These are phyloP conservation scores for Alectoria sarmentosa DNA, from an alignment of 495 filamentous ascomycete species.

Conservation along the genomic window DNA sequence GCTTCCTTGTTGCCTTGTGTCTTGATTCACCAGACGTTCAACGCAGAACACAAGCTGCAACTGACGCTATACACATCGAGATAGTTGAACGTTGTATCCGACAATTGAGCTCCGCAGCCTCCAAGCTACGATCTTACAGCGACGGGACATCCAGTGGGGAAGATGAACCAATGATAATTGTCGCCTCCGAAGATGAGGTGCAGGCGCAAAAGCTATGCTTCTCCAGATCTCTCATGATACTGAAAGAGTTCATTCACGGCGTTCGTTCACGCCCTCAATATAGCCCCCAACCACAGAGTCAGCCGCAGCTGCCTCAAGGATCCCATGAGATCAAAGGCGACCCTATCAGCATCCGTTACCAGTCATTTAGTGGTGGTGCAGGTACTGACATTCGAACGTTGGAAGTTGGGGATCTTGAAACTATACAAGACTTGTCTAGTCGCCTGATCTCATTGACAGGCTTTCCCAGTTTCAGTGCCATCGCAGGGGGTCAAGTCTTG, in stretches of 20 bases:
- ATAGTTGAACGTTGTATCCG: slow-evolving; percentile 71
- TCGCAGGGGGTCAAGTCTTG: slow-evolving; percentile 44
- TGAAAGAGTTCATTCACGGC: slow-evolving; percentile 50
- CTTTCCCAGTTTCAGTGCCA: slow-evolving; percentile 57
- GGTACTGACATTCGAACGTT: slow-evolving; percentile 50
- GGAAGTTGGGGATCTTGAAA: slow-evolving; percentile 62
- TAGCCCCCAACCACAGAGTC: slow-evolving; percentile 39
- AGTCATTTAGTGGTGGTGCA: slow-evolving; percentile 56
- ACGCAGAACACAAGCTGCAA: slow-evolving; percentile 38
- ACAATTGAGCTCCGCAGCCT: slow-evolving; percentile 65
- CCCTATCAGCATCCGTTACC: slow-evolving; percentile 60
- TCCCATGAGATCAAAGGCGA: slow-evolving; percentile 45
- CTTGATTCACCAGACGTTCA: slow-evolving; percentile 47
- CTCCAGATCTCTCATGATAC: slow-evolving; percentile 54
- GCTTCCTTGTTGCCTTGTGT: slow-evolving; percentile 67
- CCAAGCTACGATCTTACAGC: slow-evolving; percentile 45
- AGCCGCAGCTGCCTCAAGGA: slow-evolving; percentile 36
- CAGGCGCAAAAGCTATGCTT: slow-evolving; percentile 53
- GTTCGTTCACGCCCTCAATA: slow-evolving; percentile 48
- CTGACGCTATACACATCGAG: slow-evolving; percentile 66
- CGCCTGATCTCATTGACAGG: slow-evolving; percentile 59
- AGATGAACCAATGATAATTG: slow-evolving; percentile 45
- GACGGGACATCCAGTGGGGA: slow-evolving; percentile 38
- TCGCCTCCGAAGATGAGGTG: slow-evolving; percentile 37
- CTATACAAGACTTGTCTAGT: slow-evolving; percentile 56